Base-by-base conservation (phyloP, 495 filamentous ascomycete genomes). In the Cenococcum geophilum region DNA sequence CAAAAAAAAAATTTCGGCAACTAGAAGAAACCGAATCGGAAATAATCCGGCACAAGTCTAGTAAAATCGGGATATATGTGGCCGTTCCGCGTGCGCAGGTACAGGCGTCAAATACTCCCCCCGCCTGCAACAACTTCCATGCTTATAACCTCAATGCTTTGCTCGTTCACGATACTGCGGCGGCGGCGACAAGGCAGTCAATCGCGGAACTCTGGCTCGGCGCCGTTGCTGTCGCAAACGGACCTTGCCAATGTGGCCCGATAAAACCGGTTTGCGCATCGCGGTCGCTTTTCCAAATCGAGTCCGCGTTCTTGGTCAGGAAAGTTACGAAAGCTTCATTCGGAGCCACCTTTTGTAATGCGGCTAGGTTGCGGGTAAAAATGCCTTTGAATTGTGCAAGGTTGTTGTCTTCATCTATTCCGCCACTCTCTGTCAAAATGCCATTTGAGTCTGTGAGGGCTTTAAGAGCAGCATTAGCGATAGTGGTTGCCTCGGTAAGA, bases 311-410 rank as follows among this genome's bases (percentile, higher is more conserved):
- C 47, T 71, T 77, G 22, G 73, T 71, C 45, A 91, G 81, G 16
- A 85, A 83, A 22, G 70, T 72, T 57, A 74, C 72, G 61, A 82
- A 86, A 18, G 63, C 66, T 10, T 78, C 73, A 32, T 82, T 68
- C 4, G 83, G 81, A 0, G 77, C 75, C 0, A 72, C 81, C 20
- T 70, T 60, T 5, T 88, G 78, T 59, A 92, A 68, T 34, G 78
- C 76, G 25, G 75, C 72, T 47, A 91, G 73, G 65, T 89, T 90
- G 6, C 89, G 80, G 66, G 89, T 63, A 68, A 91, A 90, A 20
- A 89, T 79, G 34, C 88, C 89, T 74, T 91, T 92, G 80, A 92
- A 92, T 71, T 88, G 84, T 8, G 78, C 74, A 1, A 79, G 84
- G 61, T 88, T 80, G 11, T 65, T 76, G 32, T 81, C 85, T 48